A percentile compares a stretch with the other conserved stretches of the same genome.
Evolutionary conservation across 345 rosid species (phyloP).

Genomic region (Moricandia arvensis): DNA sequence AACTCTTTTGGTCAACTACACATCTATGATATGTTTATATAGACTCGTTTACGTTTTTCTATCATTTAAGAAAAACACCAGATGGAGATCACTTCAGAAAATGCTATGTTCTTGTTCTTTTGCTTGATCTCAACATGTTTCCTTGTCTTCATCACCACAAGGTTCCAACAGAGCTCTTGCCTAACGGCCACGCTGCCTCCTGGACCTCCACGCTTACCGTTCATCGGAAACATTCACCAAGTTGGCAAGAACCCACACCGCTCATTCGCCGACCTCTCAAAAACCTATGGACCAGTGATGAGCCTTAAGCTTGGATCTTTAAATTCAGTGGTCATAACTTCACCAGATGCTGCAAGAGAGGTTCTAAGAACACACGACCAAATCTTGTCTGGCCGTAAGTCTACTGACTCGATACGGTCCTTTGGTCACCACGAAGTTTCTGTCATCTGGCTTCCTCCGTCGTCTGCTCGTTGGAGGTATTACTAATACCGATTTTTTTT

Average conservation of each 20-base stretch:
- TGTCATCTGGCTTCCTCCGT: conserved; percentile 32
- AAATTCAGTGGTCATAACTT: conserved; percentile 28
- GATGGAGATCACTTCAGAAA: neutral
- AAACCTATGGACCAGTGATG: conserved; percentile 48
- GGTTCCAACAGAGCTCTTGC: neutral
- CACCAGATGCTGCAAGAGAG: conserved; percentile 33
- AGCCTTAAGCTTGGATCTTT: conserved; percentile 35
- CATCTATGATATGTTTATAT: neutral
- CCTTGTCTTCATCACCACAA: conserved; percentile 27
- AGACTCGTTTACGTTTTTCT: too few species aligned
- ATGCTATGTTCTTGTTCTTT: conserved; percentile 14
- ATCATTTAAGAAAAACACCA: neutral
- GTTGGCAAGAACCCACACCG: conserved; percentile 43
- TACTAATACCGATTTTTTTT: neutral
- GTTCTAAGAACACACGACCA: conserved; percentile 39
- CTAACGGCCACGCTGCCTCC: neutral
- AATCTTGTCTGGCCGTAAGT: conserved; percentile 22
- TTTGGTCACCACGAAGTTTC: conserved; percentile 28
- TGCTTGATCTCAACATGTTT: conserved; percentile 49
- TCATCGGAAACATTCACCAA: conserved; percentile 46
- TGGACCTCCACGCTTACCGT: conserved; percentile 40
- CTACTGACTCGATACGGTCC: conserved; percentile 20
- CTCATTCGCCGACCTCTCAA: conserved; percentile 39
- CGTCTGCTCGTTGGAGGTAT: conserved; percentile 29
- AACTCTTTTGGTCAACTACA: neutral